Conservation (phyloP, 106 monocot species). For the Hemerocallis citrina region DNA sequence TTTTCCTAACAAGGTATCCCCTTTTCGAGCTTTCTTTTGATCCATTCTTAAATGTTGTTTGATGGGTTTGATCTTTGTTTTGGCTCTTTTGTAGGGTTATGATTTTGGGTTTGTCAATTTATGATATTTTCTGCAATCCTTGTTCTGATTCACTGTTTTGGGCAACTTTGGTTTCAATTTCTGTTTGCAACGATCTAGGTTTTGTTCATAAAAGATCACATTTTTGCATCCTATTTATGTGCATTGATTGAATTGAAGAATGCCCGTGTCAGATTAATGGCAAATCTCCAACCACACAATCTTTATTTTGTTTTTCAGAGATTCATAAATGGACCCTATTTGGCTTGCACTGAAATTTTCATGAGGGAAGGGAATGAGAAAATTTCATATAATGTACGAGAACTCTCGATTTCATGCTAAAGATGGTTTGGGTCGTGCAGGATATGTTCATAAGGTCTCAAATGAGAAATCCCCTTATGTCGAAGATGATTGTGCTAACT, state of each 20-base stretch:
- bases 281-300: too few species aligned
- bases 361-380: background rate
- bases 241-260: background rate
- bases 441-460: slow-evolving; percentile 10
- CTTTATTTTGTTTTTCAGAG: background rate
- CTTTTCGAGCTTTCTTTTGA: background rate
- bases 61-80: background rate
- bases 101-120: slow-evolving; percentile 1
- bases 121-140: background rate
- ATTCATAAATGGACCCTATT: background rate
- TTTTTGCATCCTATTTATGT: background rate
- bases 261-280: background rate
- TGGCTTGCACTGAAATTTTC: background rate
- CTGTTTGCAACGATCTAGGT: background rate
- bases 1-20: slow-evolving; percentile 2
- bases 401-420: too few species aligned
- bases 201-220: background rate
- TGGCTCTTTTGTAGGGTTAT: background rate
- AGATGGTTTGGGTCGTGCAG: background rate
- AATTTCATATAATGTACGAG: background rate
- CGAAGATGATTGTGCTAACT: slow-evolving; percentile 7
- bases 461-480: slow-evolving; percentile 9
- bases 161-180: background rate
- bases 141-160: background rate
- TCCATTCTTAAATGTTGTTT: background rate